These are phyloP conservation scores for Dictyostelium purpureum DNA, from an alignment of 78 protist genomes.

Conservation along the genomic window DNA sequence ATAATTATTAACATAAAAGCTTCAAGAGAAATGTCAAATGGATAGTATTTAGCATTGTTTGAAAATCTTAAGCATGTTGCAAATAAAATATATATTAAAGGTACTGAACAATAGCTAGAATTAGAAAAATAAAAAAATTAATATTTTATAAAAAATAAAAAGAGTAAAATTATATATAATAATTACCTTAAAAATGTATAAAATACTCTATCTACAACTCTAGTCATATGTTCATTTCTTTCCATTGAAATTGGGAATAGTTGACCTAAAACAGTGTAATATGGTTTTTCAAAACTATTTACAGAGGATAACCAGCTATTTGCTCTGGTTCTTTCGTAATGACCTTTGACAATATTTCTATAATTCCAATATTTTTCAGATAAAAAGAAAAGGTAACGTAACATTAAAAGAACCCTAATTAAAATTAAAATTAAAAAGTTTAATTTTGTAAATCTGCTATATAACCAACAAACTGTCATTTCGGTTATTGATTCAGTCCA, in stretches of 20 bases:
- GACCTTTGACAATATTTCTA: not conserved
- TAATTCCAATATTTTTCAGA: conserved; percentile 46
- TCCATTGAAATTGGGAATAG: conserved; percentile 58
- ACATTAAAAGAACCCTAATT: not conserved
- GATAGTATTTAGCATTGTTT: conserved; percentile 13
- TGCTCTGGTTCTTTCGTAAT: not conserved
- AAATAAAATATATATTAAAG: conserved; percentile 44
- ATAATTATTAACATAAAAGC: conserved; percentile 9
- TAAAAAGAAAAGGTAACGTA: conserved; percentile 24
- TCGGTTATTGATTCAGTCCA: conserved; percentile 63
- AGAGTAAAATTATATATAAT: not conserved
- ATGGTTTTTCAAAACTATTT: not conserved
- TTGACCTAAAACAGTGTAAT: not conserved
- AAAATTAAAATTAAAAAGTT: conserved; percentile 14
- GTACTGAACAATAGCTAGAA: conserved; percentile 30
- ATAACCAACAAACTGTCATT: conserved; percentile 7
- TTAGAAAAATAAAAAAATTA: not conserved
- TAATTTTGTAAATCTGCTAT: not conserved
- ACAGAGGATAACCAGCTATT: not conserved
- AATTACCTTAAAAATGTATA: conserved; percentile 38
- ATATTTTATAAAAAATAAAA: not conserved
- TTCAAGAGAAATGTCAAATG: conserved; percentile 19
- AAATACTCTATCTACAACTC: conserved; percentile 65
- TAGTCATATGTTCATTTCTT: conserved; percentile 66
- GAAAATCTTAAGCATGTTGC: conserved; percentile 28